phyloP scores from a whole-genome alignment of 345 rosid species.

The Eucalyptus guilfoylei region DNA sequence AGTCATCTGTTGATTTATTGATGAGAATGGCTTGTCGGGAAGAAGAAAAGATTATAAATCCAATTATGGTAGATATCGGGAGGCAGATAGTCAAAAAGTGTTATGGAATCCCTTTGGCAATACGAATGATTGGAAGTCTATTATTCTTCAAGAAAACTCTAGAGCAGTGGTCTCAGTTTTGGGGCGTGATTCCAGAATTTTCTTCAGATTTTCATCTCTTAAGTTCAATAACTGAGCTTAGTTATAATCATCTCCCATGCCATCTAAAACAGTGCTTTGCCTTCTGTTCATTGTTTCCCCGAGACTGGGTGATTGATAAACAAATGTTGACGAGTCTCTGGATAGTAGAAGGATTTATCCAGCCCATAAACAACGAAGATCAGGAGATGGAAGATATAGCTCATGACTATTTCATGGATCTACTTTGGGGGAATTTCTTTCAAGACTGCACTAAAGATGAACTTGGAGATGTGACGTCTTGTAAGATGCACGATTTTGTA shows the following conservation, averaged over 20 bases:
- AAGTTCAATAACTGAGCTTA: background rate
- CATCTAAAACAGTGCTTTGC: background rate
- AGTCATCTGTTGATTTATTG: background rate
- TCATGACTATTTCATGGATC: background rate
- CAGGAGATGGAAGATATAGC: accelerated
- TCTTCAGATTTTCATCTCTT: accelerated
- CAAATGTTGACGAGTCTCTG: background rate
- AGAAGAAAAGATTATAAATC: background rate
- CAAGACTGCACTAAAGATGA: background rate
- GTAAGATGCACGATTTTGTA: accelerated
- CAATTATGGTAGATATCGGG: background rate
- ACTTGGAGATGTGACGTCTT: background rate
- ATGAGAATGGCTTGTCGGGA: background rate
- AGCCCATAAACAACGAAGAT: accelerated
- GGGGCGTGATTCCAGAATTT: background rate
- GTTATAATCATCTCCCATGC: background rate
- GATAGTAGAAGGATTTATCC: conserved; percentile 6
- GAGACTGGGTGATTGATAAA: background rate
- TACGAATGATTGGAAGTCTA: conserved; percentile 3
- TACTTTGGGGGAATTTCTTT: background rate
- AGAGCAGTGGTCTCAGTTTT: background rate
- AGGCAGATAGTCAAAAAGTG: background rate
- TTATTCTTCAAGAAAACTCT: background rate
- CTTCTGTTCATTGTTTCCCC: conserved; percentile 6
- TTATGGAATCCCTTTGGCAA: conserved; percentile 1